Conservation (phyloP, 1,284 basidiomycete genomes). For the Vanrija humicola region DNA sequence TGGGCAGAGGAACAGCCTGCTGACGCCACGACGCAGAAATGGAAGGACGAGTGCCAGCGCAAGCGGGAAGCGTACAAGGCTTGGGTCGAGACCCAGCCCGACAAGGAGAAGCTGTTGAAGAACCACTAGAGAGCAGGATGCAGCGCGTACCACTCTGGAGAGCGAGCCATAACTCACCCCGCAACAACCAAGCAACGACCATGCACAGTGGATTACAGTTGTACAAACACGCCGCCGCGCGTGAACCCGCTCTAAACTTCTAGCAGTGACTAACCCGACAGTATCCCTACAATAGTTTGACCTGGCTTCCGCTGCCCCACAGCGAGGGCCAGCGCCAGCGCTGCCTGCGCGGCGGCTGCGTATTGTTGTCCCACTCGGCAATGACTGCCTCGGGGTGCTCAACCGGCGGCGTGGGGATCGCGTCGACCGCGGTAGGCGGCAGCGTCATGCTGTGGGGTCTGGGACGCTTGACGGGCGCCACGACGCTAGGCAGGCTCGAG, state of each 20-base stretch:
- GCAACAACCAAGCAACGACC: no score
- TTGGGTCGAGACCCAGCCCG: neutral
- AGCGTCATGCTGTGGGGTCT: no score
- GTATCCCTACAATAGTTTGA: neutral
- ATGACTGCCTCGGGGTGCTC: neutral
- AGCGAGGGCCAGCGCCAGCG: slow-evolving; percentile 1
- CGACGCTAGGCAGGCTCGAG: neutral
- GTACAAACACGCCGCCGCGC: no score
- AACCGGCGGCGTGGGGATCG: neutral
- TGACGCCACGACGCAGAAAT: neutral
- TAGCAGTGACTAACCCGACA: no score
- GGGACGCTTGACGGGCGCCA: no score
- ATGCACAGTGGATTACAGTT: no score
- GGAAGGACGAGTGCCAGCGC: neutral
- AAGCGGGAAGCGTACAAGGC: neutral
- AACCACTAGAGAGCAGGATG: neutral
- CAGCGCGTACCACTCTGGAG: no score
- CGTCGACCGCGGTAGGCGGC: no score
- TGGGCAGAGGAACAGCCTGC: no score
- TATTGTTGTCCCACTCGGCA: neutral
- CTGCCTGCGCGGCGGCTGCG: neutral
- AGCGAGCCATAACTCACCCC: no score
- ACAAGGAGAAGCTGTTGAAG: neutral
- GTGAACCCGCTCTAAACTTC: no score
- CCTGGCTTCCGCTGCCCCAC: neutral